Evolutionary conservation across 2,329 filamentous ascomycete genomes (phyloP), one percentile per base, ranked within the genome.

Genomic region (Rugonectria rugulosa): DNA sequence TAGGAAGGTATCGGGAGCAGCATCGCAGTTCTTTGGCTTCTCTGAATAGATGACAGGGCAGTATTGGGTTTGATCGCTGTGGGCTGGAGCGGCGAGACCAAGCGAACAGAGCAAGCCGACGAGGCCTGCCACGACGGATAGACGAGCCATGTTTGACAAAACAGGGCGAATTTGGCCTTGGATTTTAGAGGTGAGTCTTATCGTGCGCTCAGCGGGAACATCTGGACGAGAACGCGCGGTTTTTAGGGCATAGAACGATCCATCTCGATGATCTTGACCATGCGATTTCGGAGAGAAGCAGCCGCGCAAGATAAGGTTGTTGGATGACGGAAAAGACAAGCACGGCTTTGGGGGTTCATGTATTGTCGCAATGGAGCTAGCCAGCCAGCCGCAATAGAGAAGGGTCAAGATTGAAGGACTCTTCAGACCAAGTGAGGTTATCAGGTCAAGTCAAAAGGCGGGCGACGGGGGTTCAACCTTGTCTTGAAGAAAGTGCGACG

Each of bases 1-100:
- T 4, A 68, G 46, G 26, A 69, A 69, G 2, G 62, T 54, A 9
- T 63, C 62, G 12, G 66, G 60, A 1, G 67, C 24, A 12, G 61
- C 21, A n/a, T 52, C 54, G 24, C 67, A 69, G 14, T 60, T 23
- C 7, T 21, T 59, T 36, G 59, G 59, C 1, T 44, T 54, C 10
- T 64, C 55, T 8, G 29, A 37, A 11, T 65, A 68, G 26, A 68
- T 43, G 20, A 68, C 32, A 24, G 66, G 63, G 20, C 66, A 68
- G 41, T 67, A 68, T 2, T 60, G 48, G 14, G 42, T 53, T n/a
- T 42, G 20, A 17, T 14, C 17, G 20, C 55, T 48, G 27, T 29
- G 55, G 20, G 59, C 60, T 3, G 57, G 60, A 19, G 58, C 60
- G 3, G 64, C 57, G 47, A 55, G 57, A 26, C 40, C 47, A 19